Conservation (phyloP, 2,329 filamentous ascomycete genomes). For the Pseudopyricularia cyperi region DNA sequence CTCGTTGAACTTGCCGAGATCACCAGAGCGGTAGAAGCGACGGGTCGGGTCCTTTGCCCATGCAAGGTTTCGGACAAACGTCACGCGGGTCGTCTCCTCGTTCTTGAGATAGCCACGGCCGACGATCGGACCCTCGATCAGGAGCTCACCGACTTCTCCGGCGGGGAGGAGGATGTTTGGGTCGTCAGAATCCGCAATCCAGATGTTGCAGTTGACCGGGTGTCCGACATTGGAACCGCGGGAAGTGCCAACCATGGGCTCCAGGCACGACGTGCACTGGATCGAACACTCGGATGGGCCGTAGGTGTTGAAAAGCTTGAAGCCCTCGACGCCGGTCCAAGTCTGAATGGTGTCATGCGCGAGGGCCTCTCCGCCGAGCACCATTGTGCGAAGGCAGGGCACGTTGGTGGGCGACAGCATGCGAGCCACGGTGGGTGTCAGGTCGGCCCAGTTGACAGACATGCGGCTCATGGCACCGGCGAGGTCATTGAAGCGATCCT, state of each 20-base stretch:
- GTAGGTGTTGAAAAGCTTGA: conserved; percentile 21
- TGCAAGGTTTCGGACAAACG: conserved; percentile 12
- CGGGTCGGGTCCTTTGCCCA: conserved; percentile 2
- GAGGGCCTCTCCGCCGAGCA: conserved; percentile 16
- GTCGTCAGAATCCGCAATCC: neutral
- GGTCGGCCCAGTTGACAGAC: conserved; percentile 6
- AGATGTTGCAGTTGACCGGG: neutral
- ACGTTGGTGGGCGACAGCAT: conserved; percentile 6
- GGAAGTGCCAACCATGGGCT: neutral
- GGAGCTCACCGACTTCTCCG: conserved; percentile 19
- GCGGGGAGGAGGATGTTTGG: neutral
- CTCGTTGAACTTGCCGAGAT: conserved; percentile 9
- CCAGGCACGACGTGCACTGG: neutral
- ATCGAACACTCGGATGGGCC: conserved; percentile 43
- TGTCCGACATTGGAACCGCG: neutral
- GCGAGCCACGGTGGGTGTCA: conserved; percentile 9
- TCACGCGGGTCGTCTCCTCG: conserved; percentile 7
- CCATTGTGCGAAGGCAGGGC: conserved; percentile 8
- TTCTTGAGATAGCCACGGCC: conserved; percentile 28
- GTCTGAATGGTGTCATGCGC: conserved; percentile 12
- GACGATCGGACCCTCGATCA: conserved; percentile 29
- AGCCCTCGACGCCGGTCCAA: conserved; percentile 19
- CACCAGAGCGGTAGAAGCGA: conserved; percentile 14
- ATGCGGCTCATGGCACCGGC: conserved; percentile 9
- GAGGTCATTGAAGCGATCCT: conserved; percentile 21